phyloP scores from a whole-genome alignment of 2,329 filamentous ascomycete species.

The Neonectria magnoliae region DNA sequence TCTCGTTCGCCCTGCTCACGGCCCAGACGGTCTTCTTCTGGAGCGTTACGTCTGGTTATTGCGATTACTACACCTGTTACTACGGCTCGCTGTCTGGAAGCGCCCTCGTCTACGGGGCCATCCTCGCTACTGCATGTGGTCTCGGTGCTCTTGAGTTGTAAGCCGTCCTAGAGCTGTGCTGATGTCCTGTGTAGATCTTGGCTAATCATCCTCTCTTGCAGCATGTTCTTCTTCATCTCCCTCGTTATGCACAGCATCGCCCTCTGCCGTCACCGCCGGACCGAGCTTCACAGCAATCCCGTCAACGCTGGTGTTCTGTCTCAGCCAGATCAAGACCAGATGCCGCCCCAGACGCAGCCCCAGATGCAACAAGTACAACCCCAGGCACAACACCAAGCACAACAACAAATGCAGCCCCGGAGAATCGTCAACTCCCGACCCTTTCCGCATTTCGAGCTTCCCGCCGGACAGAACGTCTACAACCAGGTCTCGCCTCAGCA shows the following conservation, averaged over 20 bases:
- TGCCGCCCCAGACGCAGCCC: neutral
- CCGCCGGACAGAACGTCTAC: neutral
- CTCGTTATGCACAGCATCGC: slow-evolving; percentile 54
- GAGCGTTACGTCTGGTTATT: slow-evolving; percentile 32
- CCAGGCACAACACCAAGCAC: neutral
- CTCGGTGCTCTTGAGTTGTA: slow-evolving; percentile 58
- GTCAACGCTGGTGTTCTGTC: neutral
- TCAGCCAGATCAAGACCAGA: neutral
- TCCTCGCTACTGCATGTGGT: slow-evolving; percentile 49
- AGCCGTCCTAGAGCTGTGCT: slow-evolving; percentile 32
- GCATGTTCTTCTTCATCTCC: slow-evolving; percentile 54
- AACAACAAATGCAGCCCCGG: neutral
- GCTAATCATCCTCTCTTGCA: slow-evolving; percentile 29
- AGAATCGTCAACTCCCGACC: neutral
- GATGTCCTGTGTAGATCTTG: neutral
- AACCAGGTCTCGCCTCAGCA: neutral
- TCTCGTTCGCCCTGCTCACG: slow-evolving; percentile 55
- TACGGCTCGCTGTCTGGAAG: slow-evolving; percentile 16
- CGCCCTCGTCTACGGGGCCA: slow-evolving; percentile 39
- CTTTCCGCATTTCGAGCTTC: neutral
- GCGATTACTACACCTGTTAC: slow-evolving; percentile 39
- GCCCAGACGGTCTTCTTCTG: slow-evolving; percentile 44
- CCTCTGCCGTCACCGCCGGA: slow-evolving; percentile 56
- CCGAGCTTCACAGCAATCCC: slow-evolving; percentile 13
- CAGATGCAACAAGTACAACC: neutral